Evolutionary conservation across 306 rosid genomes (phyloP).

Genomic region (Coriaria nepalensis): DNA sequence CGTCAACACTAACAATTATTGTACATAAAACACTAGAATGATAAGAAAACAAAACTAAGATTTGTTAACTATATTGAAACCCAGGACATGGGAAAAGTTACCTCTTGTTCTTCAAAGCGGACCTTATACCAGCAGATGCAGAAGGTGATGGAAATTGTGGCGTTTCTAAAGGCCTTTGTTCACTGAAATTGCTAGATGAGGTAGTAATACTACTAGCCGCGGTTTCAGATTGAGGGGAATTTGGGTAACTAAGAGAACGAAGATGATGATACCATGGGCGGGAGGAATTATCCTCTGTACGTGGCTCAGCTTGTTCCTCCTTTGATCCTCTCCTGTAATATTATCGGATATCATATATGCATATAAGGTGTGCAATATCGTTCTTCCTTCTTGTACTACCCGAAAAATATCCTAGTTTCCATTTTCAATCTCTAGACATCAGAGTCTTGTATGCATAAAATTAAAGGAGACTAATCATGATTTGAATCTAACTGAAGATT

Average conservation of each 20-base stretch:
- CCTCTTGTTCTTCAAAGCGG: constrained; percentile 73
- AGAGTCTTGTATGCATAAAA: no score
- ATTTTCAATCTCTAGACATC: no score
- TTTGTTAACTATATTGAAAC: neutral
- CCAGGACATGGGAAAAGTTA: constrained; percentile 3
- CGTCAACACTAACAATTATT: constrained; percentile 48
- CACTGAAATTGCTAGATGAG: constrained; percentile 30
- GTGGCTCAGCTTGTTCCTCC: constrained; percentile 50
- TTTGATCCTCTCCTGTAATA: constrained; percentile 46
- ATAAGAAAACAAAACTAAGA: neutral
- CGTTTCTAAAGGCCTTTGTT: constrained; percentile 33
- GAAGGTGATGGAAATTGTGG: constrained; percentile 51
- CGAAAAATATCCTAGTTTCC: no score
- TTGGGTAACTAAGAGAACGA: constrained; percentile 37
- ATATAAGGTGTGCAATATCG: neutral
- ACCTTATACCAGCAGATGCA: constrained; percentile 60
- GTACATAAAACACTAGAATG: neutral
- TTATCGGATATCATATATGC: constrained; percentile 1
- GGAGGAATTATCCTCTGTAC: constrained; percentile 42
- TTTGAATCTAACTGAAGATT: no score
- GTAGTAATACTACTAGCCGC: constrained; percentile 22
- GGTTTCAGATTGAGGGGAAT: constrained; percentile 57
- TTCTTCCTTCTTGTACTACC: neutral
- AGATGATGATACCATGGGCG: constrained; percentile 81
- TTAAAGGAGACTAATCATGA: no score